phyloP scores from a whole-genome alignment of 1,284 basidiomycete species.

The Cronartium quercuum region DNA sequence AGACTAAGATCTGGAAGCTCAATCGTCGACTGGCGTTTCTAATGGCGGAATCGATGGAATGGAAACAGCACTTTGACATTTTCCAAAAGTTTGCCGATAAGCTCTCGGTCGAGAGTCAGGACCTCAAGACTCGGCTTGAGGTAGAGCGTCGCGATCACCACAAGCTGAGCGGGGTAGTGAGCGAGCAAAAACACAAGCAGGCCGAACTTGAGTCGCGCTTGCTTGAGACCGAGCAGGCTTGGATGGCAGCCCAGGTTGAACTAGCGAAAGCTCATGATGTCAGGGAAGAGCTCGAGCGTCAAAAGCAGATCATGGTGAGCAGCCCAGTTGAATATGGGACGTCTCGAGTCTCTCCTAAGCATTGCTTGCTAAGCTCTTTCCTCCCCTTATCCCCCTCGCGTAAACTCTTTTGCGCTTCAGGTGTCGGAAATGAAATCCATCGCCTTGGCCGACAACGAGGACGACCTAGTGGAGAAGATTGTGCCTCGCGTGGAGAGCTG shows the following conservation, averaged over 20 bases:
- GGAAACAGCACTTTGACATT: slow-evolving; percentile 39
- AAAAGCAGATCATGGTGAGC: slow-evolving; percentile 40
- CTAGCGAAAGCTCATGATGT: slow-evolving; percentile 41
- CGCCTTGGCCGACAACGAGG: slow-evolving; percentile 13
- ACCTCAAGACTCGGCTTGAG: slow-evolving; percentile 43
- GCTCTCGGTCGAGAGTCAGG: slow-evolving; percentile 40
- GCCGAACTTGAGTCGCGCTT: slow-evolving; percentile 38
- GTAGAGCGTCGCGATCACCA: slow-evolving; percentile 42
- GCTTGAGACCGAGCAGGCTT: slow-evolving; percentile 41
- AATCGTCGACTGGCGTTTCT: slow-evolving; percentile 35
- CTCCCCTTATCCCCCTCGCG: background rate
- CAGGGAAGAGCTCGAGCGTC: slow-evolving; percentile 41
- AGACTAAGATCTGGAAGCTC: slow-evolving; percentile 39
- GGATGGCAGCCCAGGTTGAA: slow-evolving; percentile 37
- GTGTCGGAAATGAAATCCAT: slow-evolving; percentile 37
- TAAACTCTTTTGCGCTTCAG: background rate
- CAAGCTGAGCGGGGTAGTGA: slow-evolving; percentile 40
- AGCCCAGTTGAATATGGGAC: slow-evolving; percentile 8
- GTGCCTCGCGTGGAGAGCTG: slow-evolving; percentile 7
- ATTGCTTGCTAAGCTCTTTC: slow-evolving; percentile 6
- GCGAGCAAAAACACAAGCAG: slow-evolving; percentile 40
- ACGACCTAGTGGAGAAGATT: slow-evolving; percentile 8
- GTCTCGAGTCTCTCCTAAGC: slow-evolving; percentile 1
- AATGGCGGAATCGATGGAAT: slow-evolving; percentile 36
- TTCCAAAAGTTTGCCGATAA: slow-evolving; percentile 42